Conservation (phyloP, 2,329 filamentous ascomycete species). For the Bipolaris sorokiniana region DNA sequence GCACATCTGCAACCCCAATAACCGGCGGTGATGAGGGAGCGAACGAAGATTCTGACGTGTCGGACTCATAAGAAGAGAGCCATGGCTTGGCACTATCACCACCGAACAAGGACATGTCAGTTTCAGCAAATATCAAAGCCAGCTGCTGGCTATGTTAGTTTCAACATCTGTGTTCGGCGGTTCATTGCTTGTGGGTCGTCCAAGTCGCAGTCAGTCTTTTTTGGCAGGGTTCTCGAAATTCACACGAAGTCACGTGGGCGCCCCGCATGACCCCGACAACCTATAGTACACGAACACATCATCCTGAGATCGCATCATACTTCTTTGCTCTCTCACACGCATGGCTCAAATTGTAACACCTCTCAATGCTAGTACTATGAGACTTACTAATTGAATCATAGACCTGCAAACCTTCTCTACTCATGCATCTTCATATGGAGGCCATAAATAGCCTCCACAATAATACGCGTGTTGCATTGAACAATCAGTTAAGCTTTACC, state of each 20-base stretch:
- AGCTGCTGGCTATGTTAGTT: constrained; percentile 2
- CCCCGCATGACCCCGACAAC: neutral
- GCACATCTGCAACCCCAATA: constrained; percentile 1
- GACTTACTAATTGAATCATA: neutral
- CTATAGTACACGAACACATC: neutral
- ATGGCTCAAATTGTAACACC: too few relatives aligned
- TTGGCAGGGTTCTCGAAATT: constrained; percentile 17
- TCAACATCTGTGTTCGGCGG: neutral
- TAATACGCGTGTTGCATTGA: neutral
- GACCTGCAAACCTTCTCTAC: neutral
- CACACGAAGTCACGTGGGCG: constrained; percentile 25
- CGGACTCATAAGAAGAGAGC: constrained; percentile 22
- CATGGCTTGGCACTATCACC: constrained; percentile 28
- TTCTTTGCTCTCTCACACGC: neutral
- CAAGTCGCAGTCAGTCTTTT: constrained; percentile 12
- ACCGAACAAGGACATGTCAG: constrained; percentile 49
- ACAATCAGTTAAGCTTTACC: neutral
- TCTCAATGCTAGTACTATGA: neutral
- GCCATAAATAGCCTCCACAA: neutral
- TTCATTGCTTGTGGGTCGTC: constrained; percentile 11
- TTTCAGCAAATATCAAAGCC: constrained; percentile 27
- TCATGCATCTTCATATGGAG: neutral
- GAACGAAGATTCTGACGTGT: constrained; percentile 12
- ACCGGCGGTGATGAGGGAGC: constrained; percentile 14
- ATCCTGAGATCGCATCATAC: neutral